phyloP scores from a whole-genome alignment of 139 green algal genomes.

The Chlorella ohadii region DNA sequence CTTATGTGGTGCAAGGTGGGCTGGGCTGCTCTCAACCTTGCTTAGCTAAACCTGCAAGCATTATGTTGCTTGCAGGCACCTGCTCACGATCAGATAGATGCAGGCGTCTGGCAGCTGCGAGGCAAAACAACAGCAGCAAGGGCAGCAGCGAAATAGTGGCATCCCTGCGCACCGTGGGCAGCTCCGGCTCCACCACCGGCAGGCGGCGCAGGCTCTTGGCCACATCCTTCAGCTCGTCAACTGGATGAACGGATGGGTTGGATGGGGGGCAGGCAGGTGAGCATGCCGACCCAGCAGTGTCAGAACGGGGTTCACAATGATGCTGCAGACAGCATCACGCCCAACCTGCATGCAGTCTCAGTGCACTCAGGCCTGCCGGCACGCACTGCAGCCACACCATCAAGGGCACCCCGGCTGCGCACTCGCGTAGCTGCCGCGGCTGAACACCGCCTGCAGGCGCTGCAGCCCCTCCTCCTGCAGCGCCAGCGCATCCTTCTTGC shows the following conservation, averaged over 20 bases:
- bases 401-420: not conserved
- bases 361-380: too few species aligned
- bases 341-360: too few species aligned
- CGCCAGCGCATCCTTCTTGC: slow-evolving; percentile 72
- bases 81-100: not conserved
- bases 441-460: slow-evolving; percentile 61
- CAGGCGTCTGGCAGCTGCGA: too few species aligned
- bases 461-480: slow-evolving; percentile 72
- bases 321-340: too few species aligned
- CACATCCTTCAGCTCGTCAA: slow-evolving; percentile 82
- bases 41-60: too few species aligned
- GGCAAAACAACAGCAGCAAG: not conserved
- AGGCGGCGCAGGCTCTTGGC: slow-evolving; percentile 80
- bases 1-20: not conserved
- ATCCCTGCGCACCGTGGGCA: slow-evolving; percentile 76
- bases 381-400: not conserved
- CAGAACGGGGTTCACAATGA: too few species aligned
- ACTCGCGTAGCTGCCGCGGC: slow-evolving; percentile 14
- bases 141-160: too few species aligned
- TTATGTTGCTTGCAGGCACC: not conserved
- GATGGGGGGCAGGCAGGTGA: not conserved
- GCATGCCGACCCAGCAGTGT: too few species aligned
- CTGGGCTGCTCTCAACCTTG: too few species aligned
- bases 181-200: slow-evolving; percentile 83
- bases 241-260: not conserved